Evolutionary conservation across 352 stramenopile species (phyloP).

Genomic region (Thraustotheca clavata): DNA sequence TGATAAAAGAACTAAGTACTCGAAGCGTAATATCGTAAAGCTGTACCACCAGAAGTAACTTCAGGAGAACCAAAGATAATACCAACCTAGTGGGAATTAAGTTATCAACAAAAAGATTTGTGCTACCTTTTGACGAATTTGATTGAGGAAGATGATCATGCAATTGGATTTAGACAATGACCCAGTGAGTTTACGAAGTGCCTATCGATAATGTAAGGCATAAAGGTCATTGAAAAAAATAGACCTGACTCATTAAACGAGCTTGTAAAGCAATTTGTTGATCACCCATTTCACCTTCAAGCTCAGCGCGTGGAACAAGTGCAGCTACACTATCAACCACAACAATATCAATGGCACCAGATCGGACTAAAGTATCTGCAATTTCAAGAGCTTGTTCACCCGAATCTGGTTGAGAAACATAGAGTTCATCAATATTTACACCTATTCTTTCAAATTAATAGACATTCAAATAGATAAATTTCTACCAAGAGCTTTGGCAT

Average conservation of each 20-base stretch:
- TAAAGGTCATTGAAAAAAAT: neutral
- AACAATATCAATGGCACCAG: slow-evolving; percentile 94
- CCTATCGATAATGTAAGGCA: slow-evolving; percentile 32
- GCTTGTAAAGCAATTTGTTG: slow-evolving; percentile 97
- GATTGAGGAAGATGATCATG: slow-evolving; percentile 98
- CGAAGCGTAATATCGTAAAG: slow-evolving; percentile 79
- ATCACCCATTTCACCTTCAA: slow-evolving; percentile 93
- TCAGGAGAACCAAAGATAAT: slow-evolving; percentile 97
- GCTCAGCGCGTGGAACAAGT: slow-evolving; percentile 93
- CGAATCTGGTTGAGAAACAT: slow-evolving; percentile 96
- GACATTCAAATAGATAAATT: neutral
- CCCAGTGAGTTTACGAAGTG: slow-evolving; percentile 95
- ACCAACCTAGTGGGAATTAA: slow-evolving; percentile 39
- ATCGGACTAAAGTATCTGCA: slow-evolving; percentile 95
- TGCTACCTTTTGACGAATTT: slow-evolving; percentile 93
- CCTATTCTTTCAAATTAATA: slow-evolving; percentile 60
- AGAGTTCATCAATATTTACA: slow-evolving; percentile 94
- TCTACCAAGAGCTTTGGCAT: slow-evolving; percentile 77
- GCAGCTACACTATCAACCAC: slow-evolving; percentile 97
- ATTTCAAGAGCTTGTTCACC: slow-evolving; percentile 99
- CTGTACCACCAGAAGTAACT: slow-evolving; percentile 90
- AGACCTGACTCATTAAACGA: slow-evolving; percentile 90
- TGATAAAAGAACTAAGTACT: slow-evolving; percentile 26
- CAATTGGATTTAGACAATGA: slow-evolving; percentile 93
- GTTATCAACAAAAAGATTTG: neutral